Base-by-base conservation (phyloP, 495 filamentous ascomycete species). In the Trichoderma gamsii region DNA sequence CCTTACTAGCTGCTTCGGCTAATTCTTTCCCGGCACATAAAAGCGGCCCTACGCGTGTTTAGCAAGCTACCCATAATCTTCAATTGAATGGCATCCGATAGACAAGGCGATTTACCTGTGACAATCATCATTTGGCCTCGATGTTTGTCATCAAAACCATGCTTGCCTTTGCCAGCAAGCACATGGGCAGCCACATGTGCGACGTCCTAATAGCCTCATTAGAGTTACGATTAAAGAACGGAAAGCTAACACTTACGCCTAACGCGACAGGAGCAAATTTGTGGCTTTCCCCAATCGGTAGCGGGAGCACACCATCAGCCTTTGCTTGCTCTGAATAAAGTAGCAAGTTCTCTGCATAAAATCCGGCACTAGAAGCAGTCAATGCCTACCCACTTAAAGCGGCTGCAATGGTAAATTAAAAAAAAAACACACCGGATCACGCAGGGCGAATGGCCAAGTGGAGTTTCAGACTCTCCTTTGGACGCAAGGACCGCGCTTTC, bases 331-430 rank as follows among this genome's bases (percentile, higher is more conserved):
- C 73, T 12, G 80, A 74, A 69, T 86, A 85, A 0, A 79, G 69
- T 0, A 86, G 76, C n/a, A 86, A 75, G 61, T 86, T 86, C 74
- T 86, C 84, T 4, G 83, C 82, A 52, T 86, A 86, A 65, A 87
- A 85, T 4, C 84, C 83, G 63, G 82, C 81, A 7, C 76, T 78
- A 63, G 16, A 44, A 65, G 61, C 15, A 23, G 9, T 18, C 29
- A 16, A 52, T 38, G 35, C 7, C 35, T 38, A 5, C 4, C 32
- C 16, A 29, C 66, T 7, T n/a, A 12, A 25, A 15, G 12, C 25
- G 59, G 18, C 23, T 2, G 16, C 15, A 18, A 25, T n/a, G n/a
- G n/a, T n/a, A n/a, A n/a, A n/a, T n/a, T n/a, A n/a, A n/a, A n/a
- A n/a, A n/a, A n/a, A n/a, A 38, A 38, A 71, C 78, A 59, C 66